Base-by-base conservation (phyloP, 345 rosid genomes). In the Sisymbrium altissimum region DNA sequence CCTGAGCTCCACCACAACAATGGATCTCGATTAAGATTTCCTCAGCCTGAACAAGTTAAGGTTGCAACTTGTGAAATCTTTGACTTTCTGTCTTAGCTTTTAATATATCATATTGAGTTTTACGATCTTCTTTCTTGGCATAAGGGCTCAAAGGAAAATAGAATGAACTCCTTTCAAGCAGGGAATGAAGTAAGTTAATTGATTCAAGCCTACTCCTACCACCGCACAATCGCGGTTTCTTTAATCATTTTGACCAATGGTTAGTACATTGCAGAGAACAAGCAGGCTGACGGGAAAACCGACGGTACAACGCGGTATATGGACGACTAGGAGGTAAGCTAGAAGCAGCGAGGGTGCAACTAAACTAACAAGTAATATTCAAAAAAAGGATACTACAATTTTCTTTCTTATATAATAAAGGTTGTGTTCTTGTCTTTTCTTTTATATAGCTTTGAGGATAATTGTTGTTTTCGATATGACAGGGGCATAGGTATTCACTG, bases 101-200 rank as follows among this genome's bases (percentile, higher is more conserved):
- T 74, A 57, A 41, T 38, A 41, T 38, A 14, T 36, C 63, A 52
- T 74, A 65, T 53, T 81, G 73, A 78, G 66, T 62, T 72, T 63
- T 4, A 56, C 41, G 45, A 43, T 64, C 29, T 65, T 76, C 39
- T 75, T 82, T 75, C 64, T 73, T 83, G 81, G 74, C 73, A 64
- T 70, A 82, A 95, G 99, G 91, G 89, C 72, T 82, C 90, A 80
- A 96, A 96, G 89, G 99, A 92, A 83, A 92, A 90, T 64, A 87
- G 84, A 86, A 56, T 63, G 77, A 82, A 82, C 70, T 61, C 82
- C 49, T 72, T 88, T 67, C 89, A 76, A 81, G 84, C 80, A 77
- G 89, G 79, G 72, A 69, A 82, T 75, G 86, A 88, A 90, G 93
- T 88, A 81, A 82, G 84, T 64, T 44, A n/a, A 53, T 13, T 23